Conservation (phyloP, 1,284 basidiomycete genomes). For the Earliella scabrosa region DNA sequence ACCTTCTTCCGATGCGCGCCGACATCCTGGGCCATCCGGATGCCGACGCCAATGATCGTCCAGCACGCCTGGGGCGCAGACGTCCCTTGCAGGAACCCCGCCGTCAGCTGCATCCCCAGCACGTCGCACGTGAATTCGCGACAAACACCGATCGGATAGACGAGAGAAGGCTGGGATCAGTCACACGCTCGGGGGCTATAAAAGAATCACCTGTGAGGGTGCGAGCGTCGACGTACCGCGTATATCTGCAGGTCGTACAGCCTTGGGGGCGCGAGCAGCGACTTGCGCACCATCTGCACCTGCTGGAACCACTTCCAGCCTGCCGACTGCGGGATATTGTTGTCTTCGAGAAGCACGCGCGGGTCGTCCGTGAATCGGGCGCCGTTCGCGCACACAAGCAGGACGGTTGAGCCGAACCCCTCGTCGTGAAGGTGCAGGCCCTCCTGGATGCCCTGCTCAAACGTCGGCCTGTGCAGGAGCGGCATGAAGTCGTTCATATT, state of each 20-base stretch:
- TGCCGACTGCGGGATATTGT: slow-evolving; percentile 55
- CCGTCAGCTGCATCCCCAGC: slow-evolving; percentile 35
- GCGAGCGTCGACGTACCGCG: slow-evolving; percentile 32
- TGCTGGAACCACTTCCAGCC: slow-evolving; percentile 81
- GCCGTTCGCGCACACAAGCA: slow-evolving; percentile 79
- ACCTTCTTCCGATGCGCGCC: slow-evolving; percentile 45
- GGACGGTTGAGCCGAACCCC: slow-evolving; percentile 69
- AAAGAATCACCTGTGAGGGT: background rate
- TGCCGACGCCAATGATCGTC: slow-evolving; percentile 56
- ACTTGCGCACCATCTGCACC: slow-evolving; percentile 60
- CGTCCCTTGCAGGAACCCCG: slow-evolving; percentile 46
- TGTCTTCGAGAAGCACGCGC: slow-evolving; percentile 57
- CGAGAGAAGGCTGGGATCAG: too few relatives aligned
- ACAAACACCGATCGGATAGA: too few relatives aligned
- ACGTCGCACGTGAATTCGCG: background rate
- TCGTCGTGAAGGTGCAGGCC: slow-evolving; percentile 61
- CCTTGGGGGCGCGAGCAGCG: slow-evolving; percentile 59
- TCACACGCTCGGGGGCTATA: too few relatives aligned
- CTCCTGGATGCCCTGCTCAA: slow-evolving; percentile 63
- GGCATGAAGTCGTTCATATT: slow-evolving; percentile 67
- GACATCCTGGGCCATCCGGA: slow-evolving; percentile 52
- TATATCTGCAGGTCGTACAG: slow-evolving; percentile 74
- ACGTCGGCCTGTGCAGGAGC: slow-evolving; percentile 79
- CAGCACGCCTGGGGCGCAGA: slow-evolving; percentile 57
- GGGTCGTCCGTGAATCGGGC: slow-evolving; percentile 72